Conservation (phyloP, 2,329 filamentous ascomycete species). For the Ramularia endophylla region DNA sequence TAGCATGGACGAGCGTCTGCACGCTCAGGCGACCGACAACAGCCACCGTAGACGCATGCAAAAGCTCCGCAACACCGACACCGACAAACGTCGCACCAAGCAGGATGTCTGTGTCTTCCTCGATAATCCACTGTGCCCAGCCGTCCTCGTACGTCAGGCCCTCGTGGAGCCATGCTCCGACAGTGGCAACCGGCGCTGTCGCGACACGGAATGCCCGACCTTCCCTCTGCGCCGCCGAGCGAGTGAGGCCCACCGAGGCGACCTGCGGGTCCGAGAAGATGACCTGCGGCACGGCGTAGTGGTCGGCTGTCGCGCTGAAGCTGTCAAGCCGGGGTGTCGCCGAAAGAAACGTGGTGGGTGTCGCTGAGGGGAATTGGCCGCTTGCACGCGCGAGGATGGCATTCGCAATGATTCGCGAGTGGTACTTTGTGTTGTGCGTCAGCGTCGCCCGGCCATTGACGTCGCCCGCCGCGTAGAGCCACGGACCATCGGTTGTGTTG, state of each 20-base stretch:
- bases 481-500: slow-evolving; percentile 2
- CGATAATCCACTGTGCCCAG: slow-evolving; percentile 7
- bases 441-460: slow-evolving; percentile 5
- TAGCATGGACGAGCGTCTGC: slow-evolving; percentile 1
- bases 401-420: slow-evolving; percentile 3
- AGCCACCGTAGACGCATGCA: slow-evolving; percentile 3
- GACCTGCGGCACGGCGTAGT: slow-evolving; percentile 2
- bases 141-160: slow-evolving; percentile 3
- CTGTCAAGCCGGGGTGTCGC: too few relatives aligned
- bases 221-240: neutral
- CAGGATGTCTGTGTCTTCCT: slow-evolving; percentile 4
- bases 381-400: slow-evolving; percentile 1
- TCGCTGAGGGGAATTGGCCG: neutral
- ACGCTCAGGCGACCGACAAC: slow-evolving; percentile 1
- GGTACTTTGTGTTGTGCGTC: slow-evolving; percentile 6
- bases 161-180: slow-evolving; percentile 1
- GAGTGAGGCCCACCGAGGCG: slow-evolving; percentile 4
- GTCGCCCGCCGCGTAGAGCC: slow-evolving; percentile 6
- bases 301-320: neutral
- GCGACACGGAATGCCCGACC: neutral
- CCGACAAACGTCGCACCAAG: slow-evolving; percentile 4
- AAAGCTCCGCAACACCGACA: slow-evolving; percentile 1
- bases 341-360: too few relatives aligned
- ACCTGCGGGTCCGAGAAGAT: slow-evolving; percentile 2
- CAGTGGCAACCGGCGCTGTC: neutral